phyloP scores from a whole-genome alignment of 768 basidiomycete species.

The Dioszegia aurantiaca region DNA sequence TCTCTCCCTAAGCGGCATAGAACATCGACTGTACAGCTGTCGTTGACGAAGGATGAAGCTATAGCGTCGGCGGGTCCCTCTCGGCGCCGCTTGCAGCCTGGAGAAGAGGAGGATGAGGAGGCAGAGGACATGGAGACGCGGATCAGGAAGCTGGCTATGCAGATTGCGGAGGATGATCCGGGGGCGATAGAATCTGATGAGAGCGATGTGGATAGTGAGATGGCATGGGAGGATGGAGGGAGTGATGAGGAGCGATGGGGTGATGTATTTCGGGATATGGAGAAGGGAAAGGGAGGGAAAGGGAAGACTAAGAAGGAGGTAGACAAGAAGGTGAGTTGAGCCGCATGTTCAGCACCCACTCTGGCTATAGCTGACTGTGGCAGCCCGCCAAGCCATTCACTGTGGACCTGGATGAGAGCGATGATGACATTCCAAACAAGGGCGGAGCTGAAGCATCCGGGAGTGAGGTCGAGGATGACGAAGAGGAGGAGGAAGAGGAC shows the following conservation, averaged over 20 bases:
- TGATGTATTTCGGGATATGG: slow-evolving; percentile 46
- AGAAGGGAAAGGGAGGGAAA: slow-evolving; percentile 34
- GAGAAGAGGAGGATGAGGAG: slow-evolving; percentile 50
- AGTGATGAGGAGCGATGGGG: slow-evolving; percentile 53
- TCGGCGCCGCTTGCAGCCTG: not conserved
- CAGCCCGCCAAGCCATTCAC: slow-evolving; percentile 42
- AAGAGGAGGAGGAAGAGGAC: slow-evolving; percentile 27
- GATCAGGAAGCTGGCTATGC: slow-evolving; percentile 49
- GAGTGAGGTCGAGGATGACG: slow-evolving; percentile 31
- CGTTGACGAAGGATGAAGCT: slow-evolving; percentile 33
- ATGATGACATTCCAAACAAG: slow-evolving; percentile 54
- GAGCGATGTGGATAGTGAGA: slow-evolving; percentile 52
- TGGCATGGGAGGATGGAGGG: slow-evolving; percentile 52
- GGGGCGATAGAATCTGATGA: slow-evolving; percentile 44
- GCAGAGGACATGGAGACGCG: slow-evolving; percentile 51
- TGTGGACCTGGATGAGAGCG: slow-evolving; percentile 56
- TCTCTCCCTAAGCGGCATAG: slow-evolving; percentile 41
- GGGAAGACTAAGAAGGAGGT: slow-evolving; percentile 41
- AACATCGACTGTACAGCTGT: slow-evolving; percentile 30
- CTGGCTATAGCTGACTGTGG: not conserved
- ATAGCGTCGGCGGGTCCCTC: slow-evolving; percentile 25
- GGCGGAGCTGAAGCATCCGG: no score
- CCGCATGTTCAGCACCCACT: no score
- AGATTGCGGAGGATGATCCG: slow-evolving; percentile 47
- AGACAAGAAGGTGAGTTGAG: slow-evolving; percentile 40